Evolutionary conservation across 1,139 yeast genomes (phyloP).

Genomic region (Kurtzmaniella quercitrusa): DNA sequence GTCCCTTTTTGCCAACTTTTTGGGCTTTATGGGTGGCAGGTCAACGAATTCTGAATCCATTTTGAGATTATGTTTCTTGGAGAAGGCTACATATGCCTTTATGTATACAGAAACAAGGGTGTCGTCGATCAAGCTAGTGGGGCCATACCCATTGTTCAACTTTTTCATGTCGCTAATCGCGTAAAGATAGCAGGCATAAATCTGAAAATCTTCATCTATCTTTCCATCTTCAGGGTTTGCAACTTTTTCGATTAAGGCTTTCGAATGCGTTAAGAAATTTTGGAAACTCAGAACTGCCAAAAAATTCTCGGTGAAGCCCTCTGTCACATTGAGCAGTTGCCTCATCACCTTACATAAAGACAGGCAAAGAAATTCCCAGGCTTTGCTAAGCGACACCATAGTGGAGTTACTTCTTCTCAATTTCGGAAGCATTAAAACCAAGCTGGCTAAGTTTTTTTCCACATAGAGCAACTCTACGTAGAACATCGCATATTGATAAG

Average conservation of each 20-base stretch:
- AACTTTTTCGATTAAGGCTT: conserved; percentile 23
- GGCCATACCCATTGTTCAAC: conserved; percentile 76
- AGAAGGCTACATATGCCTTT: conserved; percentile 35
- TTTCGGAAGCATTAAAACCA: conserved; percentile 62
- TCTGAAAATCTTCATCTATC: conserved; percentile 24
- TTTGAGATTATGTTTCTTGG: conserved; percentile 8
- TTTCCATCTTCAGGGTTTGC: conserved; percentile 20
- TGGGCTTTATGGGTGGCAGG: conserved; percentile 30
- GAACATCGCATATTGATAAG: conserved; percentile 63
- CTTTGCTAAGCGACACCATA: conserved; percentile 56
- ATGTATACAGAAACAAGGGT: conserved; percentile 62
- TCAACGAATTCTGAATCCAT: conserved; percentile 12
- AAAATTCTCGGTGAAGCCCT: conserved; percentile 49
- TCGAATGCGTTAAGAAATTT: conserved; percentile 41
- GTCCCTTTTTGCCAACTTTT: conserved; percentile 42
- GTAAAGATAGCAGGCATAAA: conserved; percentile 40
- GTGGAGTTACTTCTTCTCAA: conserved; percentile 72
- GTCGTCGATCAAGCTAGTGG: conserved; percentile 76
- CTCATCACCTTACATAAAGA: conserved; percentile 47
- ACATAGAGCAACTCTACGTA: conserved; percentile 53
- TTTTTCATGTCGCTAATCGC: conserved; percentile 64
- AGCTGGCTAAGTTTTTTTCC: conserved; percentile 53
- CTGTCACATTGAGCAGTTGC: conserved; percentile 39
- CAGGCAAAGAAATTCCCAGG: conserved; percentile 62
- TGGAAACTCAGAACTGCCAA: conserved; percentile 44